Percentiles rank a stretch among this genome's conserved stretches.
phyloP scores from a whole-genome alignment of 331 rosid genomes.

The Cydonia oblonga region DNA sequence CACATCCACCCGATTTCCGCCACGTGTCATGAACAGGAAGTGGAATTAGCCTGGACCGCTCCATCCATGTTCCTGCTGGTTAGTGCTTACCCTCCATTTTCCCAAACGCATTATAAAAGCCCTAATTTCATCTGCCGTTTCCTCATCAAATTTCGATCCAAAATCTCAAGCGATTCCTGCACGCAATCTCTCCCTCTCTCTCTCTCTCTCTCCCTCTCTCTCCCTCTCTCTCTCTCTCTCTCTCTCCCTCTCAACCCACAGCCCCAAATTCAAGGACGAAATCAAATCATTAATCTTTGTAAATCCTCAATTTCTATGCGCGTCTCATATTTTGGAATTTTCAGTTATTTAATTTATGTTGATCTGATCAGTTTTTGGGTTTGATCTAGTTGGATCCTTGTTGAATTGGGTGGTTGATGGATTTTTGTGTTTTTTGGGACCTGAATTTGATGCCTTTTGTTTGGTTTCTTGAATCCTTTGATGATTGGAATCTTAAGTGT shows the following conservation, averaged over 20 bases:
- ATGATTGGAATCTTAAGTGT: not conserved
- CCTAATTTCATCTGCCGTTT: not conserved
- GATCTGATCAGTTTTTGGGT: constrained; percentile 9
- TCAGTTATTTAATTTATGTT: not conserved
- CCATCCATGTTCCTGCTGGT: not conserved
- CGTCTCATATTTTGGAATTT: not conserved
- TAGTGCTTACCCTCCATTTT: not conserved
- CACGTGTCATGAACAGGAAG: not conserved
- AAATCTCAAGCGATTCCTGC: not conserved
- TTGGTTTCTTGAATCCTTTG: not conserved
- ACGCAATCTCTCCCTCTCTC: constrained; percentile 9
- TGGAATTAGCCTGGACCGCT: not conserved
- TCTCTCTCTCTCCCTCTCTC: constrained; percentile 1
- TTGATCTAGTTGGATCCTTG: constrained; percentile 19
- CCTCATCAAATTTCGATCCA: not conserved
- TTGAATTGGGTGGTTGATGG: not conserved
- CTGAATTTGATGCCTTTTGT: not conserved
- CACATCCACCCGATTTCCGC: not conserved
- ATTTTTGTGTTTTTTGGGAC: not conserved
- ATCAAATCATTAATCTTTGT: constrained; percentile 11
- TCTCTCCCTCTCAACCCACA: not conserved
- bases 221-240: not conserved
- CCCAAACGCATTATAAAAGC: not conserved
- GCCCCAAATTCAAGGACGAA: constrained; percentile 18
- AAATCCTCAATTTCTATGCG: constrained; percentile 24